A percentile compares a stretch with the other conserved stretches of the same genome.
Evolutionary conservation across 768 basidiomycete genomes (phyloP).

Genomic region (Paxillus rubicundulus): DNA sequence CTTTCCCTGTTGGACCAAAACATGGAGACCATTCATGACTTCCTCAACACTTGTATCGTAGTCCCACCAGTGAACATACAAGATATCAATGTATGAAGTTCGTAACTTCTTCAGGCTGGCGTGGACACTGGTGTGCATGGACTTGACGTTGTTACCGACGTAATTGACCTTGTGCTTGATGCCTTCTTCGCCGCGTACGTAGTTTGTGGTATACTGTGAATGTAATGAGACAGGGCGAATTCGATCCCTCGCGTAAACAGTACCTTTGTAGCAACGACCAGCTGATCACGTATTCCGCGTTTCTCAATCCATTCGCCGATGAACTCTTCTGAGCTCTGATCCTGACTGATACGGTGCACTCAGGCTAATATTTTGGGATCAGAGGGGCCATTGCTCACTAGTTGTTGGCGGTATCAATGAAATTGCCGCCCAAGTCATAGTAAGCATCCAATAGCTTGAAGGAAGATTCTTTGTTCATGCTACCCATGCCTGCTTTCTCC

Average conservation of each 20-base stretch:
- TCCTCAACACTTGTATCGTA: constrained; percentile 45
- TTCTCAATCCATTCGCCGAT: constrained; percentile 50
- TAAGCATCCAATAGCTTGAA: constrained; percentile 48
- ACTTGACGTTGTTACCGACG: constrained; percentile 39
- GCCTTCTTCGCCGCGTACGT: constrained; percentile 8
- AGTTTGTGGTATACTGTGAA: constrained; percentile 22
- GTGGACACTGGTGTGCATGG: constrained; percentile 32
- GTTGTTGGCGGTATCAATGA: constrained; percentile 47
- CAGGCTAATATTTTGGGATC: not conserved
- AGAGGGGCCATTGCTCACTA: constrained; percentile 30
- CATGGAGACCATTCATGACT: constrained; percentile 45
- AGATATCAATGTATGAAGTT: constrained; percentile 57
- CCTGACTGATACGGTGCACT: constrained; percentile 36
- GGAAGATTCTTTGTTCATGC: constrained; percentile 40
- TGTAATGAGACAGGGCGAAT: not conserved
- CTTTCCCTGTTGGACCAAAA: constrained; percentile 42
- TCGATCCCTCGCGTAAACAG: not conserved
- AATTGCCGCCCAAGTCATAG: constrained; percentile 46
- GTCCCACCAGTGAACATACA: constrained; percentile 57
- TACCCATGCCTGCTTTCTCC: constrained; percentile 32
- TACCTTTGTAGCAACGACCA: constrained; percentile 49
- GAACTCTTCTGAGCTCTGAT: constrained; percentile 53
- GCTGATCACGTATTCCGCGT: constrained; percentile 44
- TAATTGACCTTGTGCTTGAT: constrained; percentile 28
- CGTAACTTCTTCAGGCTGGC: constrained; percentile 47